A percentile compares a stretch with the other conserved stretches of the same genome.
Conservation (phyloP, 2,329 filamentous ascomycete species). For the Xylariaceae sp. region DNA sequence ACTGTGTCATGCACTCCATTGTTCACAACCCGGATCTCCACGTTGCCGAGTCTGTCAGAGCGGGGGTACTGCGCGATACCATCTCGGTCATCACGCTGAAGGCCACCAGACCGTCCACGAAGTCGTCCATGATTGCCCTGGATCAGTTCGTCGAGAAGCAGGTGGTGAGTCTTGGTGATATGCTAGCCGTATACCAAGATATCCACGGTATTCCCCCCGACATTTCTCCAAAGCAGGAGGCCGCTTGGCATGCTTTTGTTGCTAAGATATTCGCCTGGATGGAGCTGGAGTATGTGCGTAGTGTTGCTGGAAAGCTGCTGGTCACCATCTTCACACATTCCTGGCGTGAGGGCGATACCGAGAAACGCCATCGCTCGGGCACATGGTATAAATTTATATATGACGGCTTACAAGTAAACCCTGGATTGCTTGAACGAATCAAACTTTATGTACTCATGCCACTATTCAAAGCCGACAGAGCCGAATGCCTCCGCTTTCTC, state of each 20-base stretch:
- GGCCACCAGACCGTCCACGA: constrained; percentile 56
- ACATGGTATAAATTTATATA: constrained; percentile 52
- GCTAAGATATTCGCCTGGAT: constrained; percentile 47
- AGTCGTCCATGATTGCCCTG: constrained; percentile 61
- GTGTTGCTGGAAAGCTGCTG: constrained; percentile 53
- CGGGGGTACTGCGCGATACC: constrained; percentile 41
- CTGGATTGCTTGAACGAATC: constrained; percentile 50
- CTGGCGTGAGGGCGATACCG: constrained; percentile 23
- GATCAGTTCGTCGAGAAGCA: constrained; percentile 58
- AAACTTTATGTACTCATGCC: constrained; percentile 58
- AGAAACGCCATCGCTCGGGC: constrained; percentile 29
- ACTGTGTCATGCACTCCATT: constrained; percentile 46
- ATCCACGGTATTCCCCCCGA: constrained; percentile 18
- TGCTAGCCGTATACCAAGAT: constrained; percentile 34
- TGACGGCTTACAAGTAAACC: constrained; percentile 38
- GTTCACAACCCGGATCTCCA: constrained; percentile 38
- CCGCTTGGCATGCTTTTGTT: constrained; percentile 45
- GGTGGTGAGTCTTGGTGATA: constrained; percentile 41
- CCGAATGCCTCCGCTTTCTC: constrained; percentile 50
- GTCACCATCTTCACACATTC: constrained; percentile 48
- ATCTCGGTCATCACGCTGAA: constrained; percentile 53
- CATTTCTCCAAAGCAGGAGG: constrained; percentile 14
- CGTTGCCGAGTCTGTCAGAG: constrained; percentile 32
- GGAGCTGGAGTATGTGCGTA: constrained; percentile 48
- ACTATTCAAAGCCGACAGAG: constrained; percentile 51